Base-by-base conservation (phyloP, 495 filamentous ascomycete genomes). In the Penicillium roqueforti region DNA sequence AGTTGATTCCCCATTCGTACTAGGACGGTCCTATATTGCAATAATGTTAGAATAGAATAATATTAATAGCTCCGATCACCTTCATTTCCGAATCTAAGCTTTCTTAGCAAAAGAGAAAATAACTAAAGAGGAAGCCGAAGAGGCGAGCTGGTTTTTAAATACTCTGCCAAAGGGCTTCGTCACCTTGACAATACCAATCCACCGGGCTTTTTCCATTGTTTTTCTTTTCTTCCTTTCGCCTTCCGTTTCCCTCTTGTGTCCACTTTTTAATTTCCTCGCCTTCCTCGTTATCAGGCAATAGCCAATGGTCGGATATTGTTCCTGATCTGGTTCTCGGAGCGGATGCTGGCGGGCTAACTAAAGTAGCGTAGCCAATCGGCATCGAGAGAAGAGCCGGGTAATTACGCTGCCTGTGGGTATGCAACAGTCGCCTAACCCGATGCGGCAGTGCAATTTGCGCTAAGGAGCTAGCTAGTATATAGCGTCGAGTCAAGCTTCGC, bases 401-500 rank as follows among this genome's bases (percentile, higher is more conserved):
- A 32, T 34, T 23, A 14, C 9, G 16, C 26, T 34, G 3, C 9
- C 10, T n/a, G 44, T 23, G 44, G 29, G 13, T 1, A 16, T 19
- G 7, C 2, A 14, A 39, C 23, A 22, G 16, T 5, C 9, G 1
- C 3, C 32, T 50, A 39, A 50, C 22, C 2, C n/a, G 22, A 26
- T 39, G 1, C 1, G 36, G 47, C n/a, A 31, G 14, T 19, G 7
- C 2, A 14, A 20, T 50, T 20, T 31, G 44, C 16, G 19, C 28
- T 34, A 34, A 34, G 28, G 5, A 23, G 8, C n/a, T 25, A 39
- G 16, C 38, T 43, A 41, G 29, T 23, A 13, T 26, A 45, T 44
- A 36, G 50, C n/a, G 14, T n/a, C 6, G 2, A 36, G 50, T 14
- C 50, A 52, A 52, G 50, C 39, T 49, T 49, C 47, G 20, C 7